Evolutionary conservation across 2,329 filamentous ascomycete genomes (phyloP).

Genomic region (Neospermospora avenae): DNA sequence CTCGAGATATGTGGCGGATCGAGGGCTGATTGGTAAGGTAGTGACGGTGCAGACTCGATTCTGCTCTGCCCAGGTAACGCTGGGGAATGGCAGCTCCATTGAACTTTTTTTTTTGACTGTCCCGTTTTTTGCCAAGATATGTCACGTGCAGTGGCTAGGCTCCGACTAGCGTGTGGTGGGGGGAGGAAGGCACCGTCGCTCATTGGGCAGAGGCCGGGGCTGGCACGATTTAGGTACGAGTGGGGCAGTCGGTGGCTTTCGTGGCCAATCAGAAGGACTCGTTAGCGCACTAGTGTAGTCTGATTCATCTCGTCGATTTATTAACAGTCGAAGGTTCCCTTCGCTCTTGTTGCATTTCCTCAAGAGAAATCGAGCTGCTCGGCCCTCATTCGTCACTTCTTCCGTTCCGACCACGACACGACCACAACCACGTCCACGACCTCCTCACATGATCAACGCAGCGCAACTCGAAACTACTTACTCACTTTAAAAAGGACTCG

Average conservation of each 20-base stretch:
- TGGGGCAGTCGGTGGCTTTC: not conserved
- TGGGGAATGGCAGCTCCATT: too few relatives aligned
- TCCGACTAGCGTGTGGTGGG: not conserved
- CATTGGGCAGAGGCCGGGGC: not conserved
- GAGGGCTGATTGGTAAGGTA: not conserved
- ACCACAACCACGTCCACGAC: not conserved
- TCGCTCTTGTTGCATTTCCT: slow-evolving; percentile 4
- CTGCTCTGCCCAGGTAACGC: not conserved
- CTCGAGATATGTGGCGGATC: not conserved
- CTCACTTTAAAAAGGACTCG: not conserved
- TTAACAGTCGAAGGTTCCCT: slow-evolving; percentile 2
- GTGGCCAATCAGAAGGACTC: too few relatives aligned
- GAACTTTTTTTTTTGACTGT: not conserved
- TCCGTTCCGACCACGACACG: not conserved
- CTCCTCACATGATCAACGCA: not conserved
- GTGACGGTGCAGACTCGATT: not conserved
- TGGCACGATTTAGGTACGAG: not conserved
- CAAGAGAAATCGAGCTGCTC: not conserved
- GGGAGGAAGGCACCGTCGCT: not conserved
- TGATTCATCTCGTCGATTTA: not conserved
- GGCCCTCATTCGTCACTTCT: slow-evolving; percentile 9
- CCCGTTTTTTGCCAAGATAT: not conserved
- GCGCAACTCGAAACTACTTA: not conserved
- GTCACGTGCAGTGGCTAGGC: not conserved
- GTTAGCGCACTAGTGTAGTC: not conserved